Percentiles rank a stretch among this genome's conserved stretches.
Conservation (phyloP, 805 yeast species). For the Zygosaccharomyces lentus region DNA sequence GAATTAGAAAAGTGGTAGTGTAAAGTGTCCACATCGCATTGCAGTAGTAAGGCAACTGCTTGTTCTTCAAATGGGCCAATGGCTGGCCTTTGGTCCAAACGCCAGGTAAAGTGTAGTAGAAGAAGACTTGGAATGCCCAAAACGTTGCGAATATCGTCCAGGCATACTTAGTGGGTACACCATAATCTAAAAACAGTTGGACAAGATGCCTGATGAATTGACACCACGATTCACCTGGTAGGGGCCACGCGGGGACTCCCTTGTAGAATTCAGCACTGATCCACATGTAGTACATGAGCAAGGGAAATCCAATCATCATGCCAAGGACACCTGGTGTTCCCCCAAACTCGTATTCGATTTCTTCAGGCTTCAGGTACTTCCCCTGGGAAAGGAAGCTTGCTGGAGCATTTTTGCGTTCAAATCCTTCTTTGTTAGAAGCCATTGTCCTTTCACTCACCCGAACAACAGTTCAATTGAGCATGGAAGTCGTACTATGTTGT, state of each 20-base stretch:
- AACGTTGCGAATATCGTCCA: conserved; percentile 71
- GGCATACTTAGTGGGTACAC: conserved; percentile 54
- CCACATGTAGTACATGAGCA: conserved; percentile 96
- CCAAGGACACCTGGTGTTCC: conserved; percentile 86
- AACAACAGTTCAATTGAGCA: neutral
- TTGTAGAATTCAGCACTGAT: conserved; percentile 75
- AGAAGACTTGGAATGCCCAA: conserved; percentile 60
- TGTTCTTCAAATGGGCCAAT: conserved; percentile 69
- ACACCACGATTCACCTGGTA: conserved; percentile 48
- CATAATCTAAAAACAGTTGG: conserved; percentile 46
- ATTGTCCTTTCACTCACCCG: neutral
- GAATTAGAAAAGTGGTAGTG: conserved; percentile 52
- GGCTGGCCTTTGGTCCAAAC: conserved; percentile 95
- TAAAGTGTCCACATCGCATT: conserved; percentile 87
- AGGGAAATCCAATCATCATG: conserved; percentile 90
- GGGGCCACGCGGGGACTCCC: conserved; percentile 73
- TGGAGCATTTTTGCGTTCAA: conserved; percentile 4
- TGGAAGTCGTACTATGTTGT: neutral
- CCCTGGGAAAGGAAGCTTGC: conserved; percentile 34
- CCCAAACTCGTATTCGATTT: conserved; percentile 85
- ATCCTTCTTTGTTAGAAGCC: neutral
- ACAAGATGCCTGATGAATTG: conserved; percentile 46
- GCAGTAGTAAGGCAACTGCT: conserved; percentile 87
- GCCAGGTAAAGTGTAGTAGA: conserved; percentile 87
- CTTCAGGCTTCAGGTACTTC: conserved; percentile 43